A percentile compares a stretch with the other conserved stretches of the same genome.
These are phyloP conservation scores for Candida easanensis DNA, from an alignment of 805 yeast species.

Conservation along the genomic window DNA sequence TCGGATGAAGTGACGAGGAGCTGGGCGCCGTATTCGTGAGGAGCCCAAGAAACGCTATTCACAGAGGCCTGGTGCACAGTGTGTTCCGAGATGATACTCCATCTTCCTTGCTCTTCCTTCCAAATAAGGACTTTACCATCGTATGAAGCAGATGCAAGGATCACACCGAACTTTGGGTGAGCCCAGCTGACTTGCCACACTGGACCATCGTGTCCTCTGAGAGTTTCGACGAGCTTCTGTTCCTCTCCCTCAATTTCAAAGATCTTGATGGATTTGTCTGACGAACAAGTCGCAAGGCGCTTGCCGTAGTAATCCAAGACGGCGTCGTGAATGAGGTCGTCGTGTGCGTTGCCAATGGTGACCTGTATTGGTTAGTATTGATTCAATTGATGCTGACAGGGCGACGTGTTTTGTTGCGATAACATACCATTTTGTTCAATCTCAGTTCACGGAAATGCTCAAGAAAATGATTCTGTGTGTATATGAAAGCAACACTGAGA, in stretches of 20 bases:
- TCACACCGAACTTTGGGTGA: slow-evolving; percentile 95
- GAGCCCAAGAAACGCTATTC: slow-evolving; percentile 95
- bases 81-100: slow-evolving; percentile 87
- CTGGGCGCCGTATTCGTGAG: slow-evolving; percentile 93
- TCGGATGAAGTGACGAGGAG: slow-evolving; percentile 89
- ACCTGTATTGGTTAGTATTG: slow-evolving; percentile 42
- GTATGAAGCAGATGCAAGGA: slow-evolving; percentile 90
- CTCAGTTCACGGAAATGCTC: background rate
- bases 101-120: slow-evolving; percentile 81
- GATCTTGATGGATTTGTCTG: slow-evolving; percentile 93
- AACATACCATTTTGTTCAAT: slow-evolving; percentile 8
- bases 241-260: slow-evolving; percentile 87
- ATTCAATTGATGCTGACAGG: background rate
- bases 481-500: too few species aligned
- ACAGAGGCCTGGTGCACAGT: slow-evolving; percentile 91
- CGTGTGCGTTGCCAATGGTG: slow-evolving; percentile 86
- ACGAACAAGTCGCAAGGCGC: slow-evolving; percentile 91
- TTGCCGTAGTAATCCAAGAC: slow-evolving; percentile 96
- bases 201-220: slow-evolving; percentile 95
- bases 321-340: slow-evolving; percentile 93
- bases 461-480: too few species aligned
- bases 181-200: slow-evolving; percentile 99
- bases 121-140: slow-evolving; percentile 94
- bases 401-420: background rate
- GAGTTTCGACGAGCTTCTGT: slow-evolving; percentile 78